phyloP scores from a whole-genome alignment of 2,329 filamentous ascomycete species.

The Botryosphaeria dothidea region DNA sequence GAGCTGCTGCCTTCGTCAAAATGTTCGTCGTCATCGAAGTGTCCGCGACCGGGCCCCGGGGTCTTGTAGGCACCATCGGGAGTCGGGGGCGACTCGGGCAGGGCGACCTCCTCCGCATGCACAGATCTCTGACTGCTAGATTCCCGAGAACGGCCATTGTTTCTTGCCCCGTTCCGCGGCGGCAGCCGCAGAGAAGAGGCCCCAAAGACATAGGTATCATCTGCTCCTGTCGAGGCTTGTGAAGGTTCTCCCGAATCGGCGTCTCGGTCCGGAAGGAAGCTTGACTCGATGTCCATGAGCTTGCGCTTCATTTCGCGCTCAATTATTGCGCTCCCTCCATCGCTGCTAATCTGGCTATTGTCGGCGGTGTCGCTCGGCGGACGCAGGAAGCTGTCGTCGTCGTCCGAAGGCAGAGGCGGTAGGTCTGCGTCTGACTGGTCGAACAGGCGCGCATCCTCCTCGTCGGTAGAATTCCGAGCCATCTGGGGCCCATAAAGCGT shows the following conservation, averaged over 20 bases:
- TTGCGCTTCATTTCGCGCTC: slow-evolving; percentile 61
- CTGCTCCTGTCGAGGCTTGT: slow-evolving; percentile 35
- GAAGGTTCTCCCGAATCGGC: slow-evolving; percentile 38
- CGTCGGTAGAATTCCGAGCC: slow-evolving; percentile 30
- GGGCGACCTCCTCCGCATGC: slow-evolving; percentile 21
- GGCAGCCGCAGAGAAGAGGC: slow-evolving; percentile 25
- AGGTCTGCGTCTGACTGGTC: slow-evolving; percentile 40
- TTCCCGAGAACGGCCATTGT: background rate
- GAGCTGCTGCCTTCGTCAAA: slow-evolving; percentile 31
- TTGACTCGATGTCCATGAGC: slow-evolving; percentile 64
- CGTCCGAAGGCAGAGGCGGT: slow-evolving; percentile 41
- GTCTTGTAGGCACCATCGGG: slow-evolving; percentile 46
- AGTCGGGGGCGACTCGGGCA: slow-evolving; percentile 37
- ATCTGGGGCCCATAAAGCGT: slow-evolving; percentile 25
- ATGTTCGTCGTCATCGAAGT: slow-evolving; percentile 27
- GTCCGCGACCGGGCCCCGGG: slow-evolving; percentile 33
- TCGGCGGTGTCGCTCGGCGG: slow-evolving; percentile 27
- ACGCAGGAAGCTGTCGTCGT: slow-evolving; percentile 42
- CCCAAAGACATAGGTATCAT: slow-evolving; percentile 50
- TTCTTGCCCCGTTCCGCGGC: background rate
- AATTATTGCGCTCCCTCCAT: slow-evolving; percentile 46
- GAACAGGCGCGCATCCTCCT: slow-evolving; percentile 35
- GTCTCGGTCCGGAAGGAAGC: slow-evolving; percentile 63
- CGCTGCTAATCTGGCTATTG: slow-evolving; percentile 34
- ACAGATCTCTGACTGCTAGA: slow-evolving; percentile 7